These are phyloP conservation scores for Yarrowia galli DNA, from an alignment of 1,139 yeast genomes.

Conservation along the genomic window DNA sequence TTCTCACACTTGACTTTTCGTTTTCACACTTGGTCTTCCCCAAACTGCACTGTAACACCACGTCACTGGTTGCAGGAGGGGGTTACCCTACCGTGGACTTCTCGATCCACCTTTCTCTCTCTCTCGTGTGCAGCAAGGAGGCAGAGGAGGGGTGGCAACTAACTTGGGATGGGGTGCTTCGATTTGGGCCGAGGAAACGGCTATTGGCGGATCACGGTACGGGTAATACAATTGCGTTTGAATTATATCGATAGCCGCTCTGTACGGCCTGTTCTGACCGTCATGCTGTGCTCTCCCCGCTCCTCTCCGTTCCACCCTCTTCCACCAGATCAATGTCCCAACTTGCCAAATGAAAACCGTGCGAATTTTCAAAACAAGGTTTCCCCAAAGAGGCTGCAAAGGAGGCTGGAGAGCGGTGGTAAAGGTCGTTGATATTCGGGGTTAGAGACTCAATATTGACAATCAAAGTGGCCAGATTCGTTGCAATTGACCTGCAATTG, in stretches of 20 bases:
- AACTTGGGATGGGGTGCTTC: neutral
- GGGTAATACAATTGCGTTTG: neutral
- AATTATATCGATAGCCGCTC: neutral
- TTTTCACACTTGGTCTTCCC: neutral
- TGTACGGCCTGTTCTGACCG: no score
- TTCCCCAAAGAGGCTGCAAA: slow-evolving; percentile 19
- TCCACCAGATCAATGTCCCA: slow-evolving; percentile 24
- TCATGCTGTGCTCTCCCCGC: no score
- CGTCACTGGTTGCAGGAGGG: slow-evolving; percentile 8
- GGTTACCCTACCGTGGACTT: neutral
- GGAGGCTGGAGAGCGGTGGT: slow-evolving; percentile 2
- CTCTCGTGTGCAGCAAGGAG: slow-evolving; percentile 8
- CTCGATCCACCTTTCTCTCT: slow-evolving; percentile 15
- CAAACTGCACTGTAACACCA: slow-evolving; percentile 16
- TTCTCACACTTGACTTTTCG: no score
- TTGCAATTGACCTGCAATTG: neutral
- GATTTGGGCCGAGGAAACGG: neutral
- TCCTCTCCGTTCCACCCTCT: neutral
- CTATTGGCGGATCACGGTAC: neutral
- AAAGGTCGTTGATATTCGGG: no score
- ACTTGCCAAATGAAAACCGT: slow-evolving; percentile 22
- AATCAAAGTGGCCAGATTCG: neutral
- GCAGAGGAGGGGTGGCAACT: neutral
- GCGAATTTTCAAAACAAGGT: slow-evolving; percentile 30
- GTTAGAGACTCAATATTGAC: neutral